Conservation (phyloP, 2,329 filamentous ascomycete species). For the Neofusicoccum sp. region DNA sequence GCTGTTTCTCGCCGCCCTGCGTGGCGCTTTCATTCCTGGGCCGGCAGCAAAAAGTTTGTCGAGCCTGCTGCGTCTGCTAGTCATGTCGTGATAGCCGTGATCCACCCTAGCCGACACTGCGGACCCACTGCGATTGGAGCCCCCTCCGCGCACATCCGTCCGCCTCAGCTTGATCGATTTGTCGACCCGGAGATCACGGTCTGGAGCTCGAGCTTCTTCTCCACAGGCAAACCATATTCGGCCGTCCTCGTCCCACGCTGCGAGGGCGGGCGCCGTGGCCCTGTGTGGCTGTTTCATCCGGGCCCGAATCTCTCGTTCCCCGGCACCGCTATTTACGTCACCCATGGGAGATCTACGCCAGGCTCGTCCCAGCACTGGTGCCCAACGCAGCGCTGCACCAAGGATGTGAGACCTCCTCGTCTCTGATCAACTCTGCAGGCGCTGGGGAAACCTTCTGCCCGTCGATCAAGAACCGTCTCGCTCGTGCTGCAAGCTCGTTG, state of each 20-base stretch:
- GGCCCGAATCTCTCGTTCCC: background rate
- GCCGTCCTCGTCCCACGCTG: background rate
- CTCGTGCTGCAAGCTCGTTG: background rate
- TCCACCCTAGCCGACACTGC: constrained; percentile 6
- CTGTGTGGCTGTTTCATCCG: background rate
- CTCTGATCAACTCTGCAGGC: background rate
- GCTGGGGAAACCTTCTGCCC: background rate
- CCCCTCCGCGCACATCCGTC: constrained; percentile 14
- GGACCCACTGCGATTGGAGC: constrained; percentile 13
- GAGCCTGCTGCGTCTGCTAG: background rate
- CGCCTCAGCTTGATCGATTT: constrained; percentile 1
- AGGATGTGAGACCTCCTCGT: background rate
- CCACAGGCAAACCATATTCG: constrained; percentile 3
- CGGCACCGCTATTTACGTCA: constrained; percentile 1
- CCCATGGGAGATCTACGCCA: background rate
- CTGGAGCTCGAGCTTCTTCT: constrained; percentile 12
- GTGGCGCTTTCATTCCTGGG: background rate
- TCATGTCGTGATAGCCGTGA: constrained; percentile 8
- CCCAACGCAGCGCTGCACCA: background rate
- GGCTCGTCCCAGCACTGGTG: background rate
- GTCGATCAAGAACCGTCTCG: background rate
- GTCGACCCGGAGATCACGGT: constrained; percentile 10
- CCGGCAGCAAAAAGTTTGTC: background rate
- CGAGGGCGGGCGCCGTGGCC: too few species aligned
- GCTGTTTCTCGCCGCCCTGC: background rate